These are phyloP conservation scores for Tremella fuciformis DNA, from an alignment of 768 basidiomycete species.

Conservation along the genomic window DNA sequence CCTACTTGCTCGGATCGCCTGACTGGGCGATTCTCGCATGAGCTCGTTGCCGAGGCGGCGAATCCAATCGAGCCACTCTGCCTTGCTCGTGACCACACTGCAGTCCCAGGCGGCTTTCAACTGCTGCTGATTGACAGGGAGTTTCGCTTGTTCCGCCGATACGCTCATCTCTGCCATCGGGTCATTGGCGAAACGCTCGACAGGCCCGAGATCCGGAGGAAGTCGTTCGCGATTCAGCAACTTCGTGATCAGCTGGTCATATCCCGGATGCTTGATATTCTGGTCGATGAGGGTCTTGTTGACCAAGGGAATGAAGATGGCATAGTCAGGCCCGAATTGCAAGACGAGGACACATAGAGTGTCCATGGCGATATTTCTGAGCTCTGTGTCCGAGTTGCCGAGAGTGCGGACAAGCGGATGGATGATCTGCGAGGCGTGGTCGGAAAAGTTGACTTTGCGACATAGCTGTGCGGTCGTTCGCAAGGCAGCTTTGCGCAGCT, in stretches of 20 bases:
- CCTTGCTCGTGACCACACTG: conserved; percentile 65
- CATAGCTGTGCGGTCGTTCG: conserved; percentile 88
- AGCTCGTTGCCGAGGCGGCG: conserved; percentile 87
- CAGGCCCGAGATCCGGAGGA: conserved; percentile 73
- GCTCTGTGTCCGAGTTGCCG: conserved; percentile 63
- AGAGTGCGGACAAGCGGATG: conserved; percentile 90
- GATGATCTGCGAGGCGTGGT: conserved; percentile 94
- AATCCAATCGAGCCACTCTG: conserved; percentile 94
- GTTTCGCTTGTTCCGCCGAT: conserved; percentile 74
- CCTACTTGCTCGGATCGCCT: conserved; percentile 95
- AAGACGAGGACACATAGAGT: conserved; percentile 86
- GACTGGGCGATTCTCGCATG: conserved; percentile 96
- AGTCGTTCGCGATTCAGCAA: conserved; percentile 87
- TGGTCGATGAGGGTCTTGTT: conserved; percentile 84
- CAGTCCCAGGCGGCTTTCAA: conserved; percentile 96
- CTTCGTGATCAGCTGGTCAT: conserved; percentile 83
- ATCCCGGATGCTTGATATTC: conserved; percentile 73
- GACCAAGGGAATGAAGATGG: conserved; percentile 95
- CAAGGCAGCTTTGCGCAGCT: conserved; percentile 81
- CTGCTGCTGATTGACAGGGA: conserved; percentile 94
- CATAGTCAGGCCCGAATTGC: conserved; percentile 93
- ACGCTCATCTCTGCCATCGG: conserved; percentile 44
- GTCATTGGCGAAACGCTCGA: conserved; percentile 56
- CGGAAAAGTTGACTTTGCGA: conserved; percentile 90
- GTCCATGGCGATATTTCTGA: conserved; percentile 84